phyloP scores from a whole-genome alignment of 2,329 filamentous ascomycete genomes.

The Calonectria hongkongensis region DNA sequence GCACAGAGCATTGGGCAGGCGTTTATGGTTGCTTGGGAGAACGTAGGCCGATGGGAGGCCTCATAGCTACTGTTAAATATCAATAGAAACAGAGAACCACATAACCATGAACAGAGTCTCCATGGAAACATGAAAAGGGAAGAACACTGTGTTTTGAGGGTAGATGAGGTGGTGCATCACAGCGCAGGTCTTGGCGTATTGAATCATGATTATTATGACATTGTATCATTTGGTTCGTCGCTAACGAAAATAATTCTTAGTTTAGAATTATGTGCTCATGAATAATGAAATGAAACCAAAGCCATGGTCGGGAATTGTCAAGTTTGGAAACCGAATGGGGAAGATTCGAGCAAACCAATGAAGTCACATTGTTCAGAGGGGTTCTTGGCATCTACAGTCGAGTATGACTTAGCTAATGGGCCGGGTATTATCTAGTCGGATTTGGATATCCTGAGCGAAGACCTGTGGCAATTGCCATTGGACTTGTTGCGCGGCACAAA shows the following conservation, averaged over 20 bases:
- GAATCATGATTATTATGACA: background rate
- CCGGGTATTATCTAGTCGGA: background rate
- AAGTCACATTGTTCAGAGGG: constrained; percentile 21
- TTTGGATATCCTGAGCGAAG: background rate
- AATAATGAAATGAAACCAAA: constrained; percentile 14
- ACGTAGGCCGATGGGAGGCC: constrained; percentile 30
- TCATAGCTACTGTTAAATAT: constrained; percentile 33
- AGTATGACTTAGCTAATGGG: too few species aligned
- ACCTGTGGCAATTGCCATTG: too few species aligned
- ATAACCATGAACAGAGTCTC: constrained; percentile 33
- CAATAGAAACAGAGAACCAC: constrained; percentile 20
- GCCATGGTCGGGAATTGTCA: background rate
- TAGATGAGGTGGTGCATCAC: constrained; percentile 27
- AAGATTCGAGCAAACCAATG: background rate
- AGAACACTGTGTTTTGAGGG: constrained; percentile 26
- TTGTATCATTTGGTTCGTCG: background rate
- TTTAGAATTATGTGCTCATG: background rate
- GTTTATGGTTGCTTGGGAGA: constrained; percentile 38
- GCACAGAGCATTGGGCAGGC: constrained; percentile 41
- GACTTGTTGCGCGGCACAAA: too few species aligned
- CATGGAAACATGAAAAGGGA: constrained; percentile 14
- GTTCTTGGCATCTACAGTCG: background rate
- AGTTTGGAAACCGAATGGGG: background rate
- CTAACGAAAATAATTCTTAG: background rate
- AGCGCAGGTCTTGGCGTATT: background rate